A percentile compares a stretch with the other conserved stretches of the same genome.
Evolutionary conservation across 2,329 filamentous ascomycete genomes (phyloP).

Genomic region (Alternaria ethzedia): DNA sequence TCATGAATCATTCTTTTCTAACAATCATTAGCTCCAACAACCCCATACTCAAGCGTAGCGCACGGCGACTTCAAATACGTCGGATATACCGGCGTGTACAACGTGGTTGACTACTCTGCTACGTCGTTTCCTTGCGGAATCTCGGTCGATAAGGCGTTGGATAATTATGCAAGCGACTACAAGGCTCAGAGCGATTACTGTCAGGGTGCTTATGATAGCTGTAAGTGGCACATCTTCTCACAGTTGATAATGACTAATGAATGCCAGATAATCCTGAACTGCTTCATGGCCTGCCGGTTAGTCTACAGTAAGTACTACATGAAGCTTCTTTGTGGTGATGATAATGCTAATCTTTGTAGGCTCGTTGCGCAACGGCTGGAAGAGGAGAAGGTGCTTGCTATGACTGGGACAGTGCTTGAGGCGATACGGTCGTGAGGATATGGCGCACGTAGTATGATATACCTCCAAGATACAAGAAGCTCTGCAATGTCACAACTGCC

Average conservation of each 20-base stretch:
- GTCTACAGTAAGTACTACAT: constrained; percentile 39
- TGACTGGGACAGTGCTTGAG: constrained; percentile 46
- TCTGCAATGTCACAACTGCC: neutral
- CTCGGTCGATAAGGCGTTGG: constrained; percentile 48
- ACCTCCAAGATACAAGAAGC: neutral
- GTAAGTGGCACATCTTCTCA: no score
- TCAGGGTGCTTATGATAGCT: constrained; percentile 47
- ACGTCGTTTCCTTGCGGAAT: constrained; percentile 54
- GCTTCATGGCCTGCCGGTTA: constrained; percentile 54
- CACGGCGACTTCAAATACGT: constrained; percentile 55
- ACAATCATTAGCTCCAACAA: constrained; percentile 47
- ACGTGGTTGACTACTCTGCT: constrained; percentile 56
- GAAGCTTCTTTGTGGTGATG: no score
- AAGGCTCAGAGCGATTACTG: constrained; percentile 48
- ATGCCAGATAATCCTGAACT: constrained; percentile 45
- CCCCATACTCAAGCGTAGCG: constrained; percentile 52
- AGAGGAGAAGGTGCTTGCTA: constrained; percentile 52
- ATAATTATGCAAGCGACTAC: constrained; percentile 34
- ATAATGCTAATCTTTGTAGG: constrained; percentile 10
- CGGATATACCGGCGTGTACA: constrained; percentile 56
- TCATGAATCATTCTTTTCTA: neutral
- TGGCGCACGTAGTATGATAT: no score
- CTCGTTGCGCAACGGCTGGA: constrained; percentile 50
- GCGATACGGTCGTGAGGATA: constrained; percentile 25
- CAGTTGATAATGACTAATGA: constrained; percentile 1